phyloP scores from a whole-genome alignment of 2,329 filamentous ascomycete genomes.

The Colletotrichum sp. region DNA sequence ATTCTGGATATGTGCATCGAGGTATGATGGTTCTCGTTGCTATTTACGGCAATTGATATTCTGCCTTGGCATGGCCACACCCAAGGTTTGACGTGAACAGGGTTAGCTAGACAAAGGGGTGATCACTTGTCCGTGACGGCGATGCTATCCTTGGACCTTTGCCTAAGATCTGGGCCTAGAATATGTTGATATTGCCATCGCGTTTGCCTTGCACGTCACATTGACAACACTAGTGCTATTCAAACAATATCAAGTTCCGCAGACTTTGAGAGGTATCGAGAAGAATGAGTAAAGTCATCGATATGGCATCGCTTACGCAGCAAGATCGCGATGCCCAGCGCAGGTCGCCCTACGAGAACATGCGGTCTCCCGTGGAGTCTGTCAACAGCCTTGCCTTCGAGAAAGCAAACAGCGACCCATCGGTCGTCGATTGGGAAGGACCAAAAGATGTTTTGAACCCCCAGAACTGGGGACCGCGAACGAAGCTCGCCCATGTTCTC shows the following conservation, averaged over 20 bases:
- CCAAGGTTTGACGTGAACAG: not conserved
- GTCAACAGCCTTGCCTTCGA: not conserved
- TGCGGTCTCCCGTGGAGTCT: not conserved
- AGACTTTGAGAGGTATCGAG: not conserved
- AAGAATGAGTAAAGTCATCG: not conserved
- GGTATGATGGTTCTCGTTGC: not conserved
- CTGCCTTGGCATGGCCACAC: not conserved
- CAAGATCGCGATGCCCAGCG: not conserved
- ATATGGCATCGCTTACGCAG: not conserved
- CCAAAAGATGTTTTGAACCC: slow-evolving; percentile 62
- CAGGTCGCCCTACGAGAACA: not conserved
- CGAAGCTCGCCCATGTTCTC: slow-evolving; percentile 37
- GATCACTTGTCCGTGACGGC: not conserved
- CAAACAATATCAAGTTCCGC: not conserved
- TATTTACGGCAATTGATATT: not conserved
- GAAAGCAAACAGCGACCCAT: slow-evolving; percentile 3
- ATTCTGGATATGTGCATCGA: not conserved
- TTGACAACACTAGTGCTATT: not conserved
- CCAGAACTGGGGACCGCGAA: slow-evolving; percentile 58
- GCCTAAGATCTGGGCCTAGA: not conserved
- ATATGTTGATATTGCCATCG: not conserved
- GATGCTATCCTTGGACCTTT: not conserved
- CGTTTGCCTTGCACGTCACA: not conserved
- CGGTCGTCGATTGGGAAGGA: slow-evolving; percentile 62
- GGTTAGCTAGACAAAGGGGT: not conserved